Conservation (phyloP, 2,329 filamentous ascomycete species). For the Fusarium buxicola region DNA sequence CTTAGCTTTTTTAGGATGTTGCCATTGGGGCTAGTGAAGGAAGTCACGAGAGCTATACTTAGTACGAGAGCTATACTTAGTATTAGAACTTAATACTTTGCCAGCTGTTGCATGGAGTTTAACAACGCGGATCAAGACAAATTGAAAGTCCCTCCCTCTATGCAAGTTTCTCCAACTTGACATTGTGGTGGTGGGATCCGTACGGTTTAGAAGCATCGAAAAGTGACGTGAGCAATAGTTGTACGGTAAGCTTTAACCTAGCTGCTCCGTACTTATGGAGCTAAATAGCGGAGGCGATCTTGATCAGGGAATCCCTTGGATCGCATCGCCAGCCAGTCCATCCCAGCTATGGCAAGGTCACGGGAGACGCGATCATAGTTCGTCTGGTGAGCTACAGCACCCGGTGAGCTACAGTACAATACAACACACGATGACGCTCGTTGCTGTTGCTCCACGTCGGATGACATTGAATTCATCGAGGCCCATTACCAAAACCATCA, state of each 20-base stretch:
- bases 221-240: constrained; percentile 31
- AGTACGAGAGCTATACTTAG: too few relatives aligned
- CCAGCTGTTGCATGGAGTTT: background rate
- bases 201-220: constrained; percentile 13
- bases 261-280: background rate
- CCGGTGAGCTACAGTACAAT: too few relatives aligned
- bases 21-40: background rate
- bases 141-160: too few relatives aligned
- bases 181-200: background rate
- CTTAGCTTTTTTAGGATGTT: constrained; percentile 5
- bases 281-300: constrained; percentile 32
- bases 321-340: constrained; percentile 16
- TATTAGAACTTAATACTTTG: background rate
- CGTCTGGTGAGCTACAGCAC: constrained; percentile 22
- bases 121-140: too few relatives aligned
- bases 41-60: background rate
- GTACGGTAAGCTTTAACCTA: constrained; percentile 10
- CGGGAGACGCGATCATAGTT: constrained; percentile 24
- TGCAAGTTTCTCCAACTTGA: constrained; percentile 6
- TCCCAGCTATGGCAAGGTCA: constrained; percentile 23
- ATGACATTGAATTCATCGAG: constrained; percentile 12
- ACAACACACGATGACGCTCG: constrained; percentile 37
- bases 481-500: constrained; percentile 16
- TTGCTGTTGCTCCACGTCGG: constrained; percentile 6
- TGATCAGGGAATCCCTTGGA: constrained; percentile 36